Evolutionary conservation across 192 early-diverging fungal genomes (phyloP).

Genomic region (Coemansia sp.): DNA sequence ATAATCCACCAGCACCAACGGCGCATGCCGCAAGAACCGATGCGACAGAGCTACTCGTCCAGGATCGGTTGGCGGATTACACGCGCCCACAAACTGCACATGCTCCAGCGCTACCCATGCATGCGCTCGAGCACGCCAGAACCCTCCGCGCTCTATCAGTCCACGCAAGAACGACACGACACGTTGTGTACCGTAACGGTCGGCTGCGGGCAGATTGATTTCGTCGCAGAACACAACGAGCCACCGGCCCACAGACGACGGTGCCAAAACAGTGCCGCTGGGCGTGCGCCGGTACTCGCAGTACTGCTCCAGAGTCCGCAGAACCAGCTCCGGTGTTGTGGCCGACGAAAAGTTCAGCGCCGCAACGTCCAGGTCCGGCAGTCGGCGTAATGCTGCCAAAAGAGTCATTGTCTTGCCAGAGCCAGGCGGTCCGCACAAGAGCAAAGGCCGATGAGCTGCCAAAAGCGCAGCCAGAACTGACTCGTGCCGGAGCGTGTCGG

Average conservation of each 20-base stretch:
- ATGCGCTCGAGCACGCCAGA: conserved; percentile 87
- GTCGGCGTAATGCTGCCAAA: conserved; percentile 89
- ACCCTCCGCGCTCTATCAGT: conserved; percentile 93
- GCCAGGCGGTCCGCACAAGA: conserved; percentile 98
- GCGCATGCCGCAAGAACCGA: conserved; percentile 95
- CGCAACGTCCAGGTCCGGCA: conserved; percentile 95
- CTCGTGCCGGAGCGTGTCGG: conserved; percentile 98
- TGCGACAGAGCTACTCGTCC: conserved; percentile 95
- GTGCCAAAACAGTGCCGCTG: conserved; percentile 83
- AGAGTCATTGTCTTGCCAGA: conserved; percentile 99
- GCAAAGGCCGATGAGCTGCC: conserved; percentile 89
- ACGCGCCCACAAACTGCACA: conserved; percentile 99
- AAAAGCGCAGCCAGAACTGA: conserved; percentile 94
- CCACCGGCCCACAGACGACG: conserved; percentile 84
- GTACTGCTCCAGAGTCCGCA: conserved; percentile 96
- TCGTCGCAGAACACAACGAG: conserved; percentile 99
- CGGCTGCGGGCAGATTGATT: conserved; percentile 95
- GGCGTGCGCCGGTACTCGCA: conserved; percentile 98
- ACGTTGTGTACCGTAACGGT: conserved; percentile 97
- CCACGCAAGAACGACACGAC: conserved; percentile 96
- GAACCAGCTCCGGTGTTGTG: conserved; percentile 91
- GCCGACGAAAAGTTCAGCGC: conserved; percentile 99
- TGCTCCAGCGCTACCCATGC: conserved; percentile 94
- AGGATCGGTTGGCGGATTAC: conserved; percentile 99
- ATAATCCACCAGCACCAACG: conserved; percentile 98